These are phyloP conservation scores for Trichocladium uniseriatum DNA, from an alignment of 495 filamentous ascomycete species.

Conservation along the genomic window DNA sequence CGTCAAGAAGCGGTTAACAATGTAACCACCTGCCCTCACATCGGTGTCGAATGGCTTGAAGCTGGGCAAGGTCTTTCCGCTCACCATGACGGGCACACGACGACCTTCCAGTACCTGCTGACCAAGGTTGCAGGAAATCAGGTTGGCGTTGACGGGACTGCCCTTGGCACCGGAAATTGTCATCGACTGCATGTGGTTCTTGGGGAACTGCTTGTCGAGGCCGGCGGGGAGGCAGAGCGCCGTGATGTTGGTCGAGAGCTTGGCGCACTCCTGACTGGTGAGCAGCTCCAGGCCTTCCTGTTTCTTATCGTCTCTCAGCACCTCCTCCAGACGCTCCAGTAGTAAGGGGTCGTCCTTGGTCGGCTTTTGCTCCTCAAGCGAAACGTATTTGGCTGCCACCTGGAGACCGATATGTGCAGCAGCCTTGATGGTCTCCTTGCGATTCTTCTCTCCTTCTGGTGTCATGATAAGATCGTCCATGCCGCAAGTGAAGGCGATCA, in stretches of 20 bases:
- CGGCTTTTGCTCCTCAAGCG: conserved; percentile 55
- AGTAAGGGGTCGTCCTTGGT: conserved; percentile 58
- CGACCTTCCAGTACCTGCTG: conserved; percentile 95
- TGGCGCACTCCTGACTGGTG: conserved; percentile 59
- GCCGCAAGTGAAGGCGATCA: conserved; percentile 92
- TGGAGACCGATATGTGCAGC: conserved; percentile 68
- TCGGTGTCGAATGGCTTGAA: conserved; percentile 87
- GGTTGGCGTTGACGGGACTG: conserved; percentile 82
- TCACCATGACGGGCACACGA: conserved; percentile 94
- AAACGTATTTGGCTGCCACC: conserved; percentile 84
- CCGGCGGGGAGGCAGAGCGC: conserved; percentile 67
- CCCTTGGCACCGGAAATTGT: conserved; percentile 96
- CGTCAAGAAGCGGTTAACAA: conserved; percentile 94
- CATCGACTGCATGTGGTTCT: conserved; percentile 99
- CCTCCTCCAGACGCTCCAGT: conserved; percentile 70
- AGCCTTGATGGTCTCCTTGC: conserved; percentile 58
- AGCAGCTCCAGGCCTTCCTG: conserved; percentile 79
- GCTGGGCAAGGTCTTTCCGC: conserved; percentile 90
- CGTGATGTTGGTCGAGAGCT: conserved; percentile 73
- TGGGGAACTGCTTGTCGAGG: conserved; percentile 84
- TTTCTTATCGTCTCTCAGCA: conserved; percentile 82
- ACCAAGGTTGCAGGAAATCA: conserved; percentile 95
- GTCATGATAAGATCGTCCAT: conserved; percentile 94
- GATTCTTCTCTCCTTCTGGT: conserved; percentile 60
- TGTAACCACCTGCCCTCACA: conserved; percentile 86